Base-by-base conservation (phyloP, 1,284 basidiomycete genomes). In the Retiboletus flavoniger region DNA sequence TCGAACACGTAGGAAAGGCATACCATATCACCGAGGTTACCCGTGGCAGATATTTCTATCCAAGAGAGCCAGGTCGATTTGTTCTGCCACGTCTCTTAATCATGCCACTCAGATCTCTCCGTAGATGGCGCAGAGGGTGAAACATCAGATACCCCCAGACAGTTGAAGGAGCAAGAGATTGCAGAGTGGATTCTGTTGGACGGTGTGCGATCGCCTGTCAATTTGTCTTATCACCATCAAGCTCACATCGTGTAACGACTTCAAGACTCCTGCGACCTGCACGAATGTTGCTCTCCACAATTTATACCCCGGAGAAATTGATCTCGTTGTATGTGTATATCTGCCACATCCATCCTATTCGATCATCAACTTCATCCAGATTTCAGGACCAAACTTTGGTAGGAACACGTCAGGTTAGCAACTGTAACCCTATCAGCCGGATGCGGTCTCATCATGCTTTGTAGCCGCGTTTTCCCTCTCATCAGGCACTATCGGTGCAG, bases 131-230 rank as follows among this genome's bases (percentile, higher is more conserved):
- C 52, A 49, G 46, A 72, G 29, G 93, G 93, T 1, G 91, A 95
- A 62, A 80, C 73, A 19, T 84, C 85, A 14, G 69, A 75, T 11
- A 65, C 65, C 31, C 78, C 89, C 17, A 76, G 93, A 51, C 84
- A 87, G 13, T 65, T 94, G 52, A 81, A 84, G 64, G 81, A 86
- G 17, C 85, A 84, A 32, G 91, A 94, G 74, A 74, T 87, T 41
- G 90, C 82, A 44, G 91, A 95, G 74, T 96, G 93, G 93, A 83
- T 96, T 55, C 78, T 97, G 16, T 74, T 96, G 2, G 87, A 93
- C 57, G 91, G 89, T 14, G 93, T 94, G 72, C 64, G 84, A 1
- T 39, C 17, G 43, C 24, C 42, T 14, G 21, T 53, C 42, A 49
- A 49, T 16, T 19, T 51, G 21, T 41, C 48, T 26, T 36, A 32